A percentile compares a stretch with the other conserved stretches of the same genome.
Conservation (phyloP, 73 alveolate genomes). For the Paraurostyla sp. region DNA sequence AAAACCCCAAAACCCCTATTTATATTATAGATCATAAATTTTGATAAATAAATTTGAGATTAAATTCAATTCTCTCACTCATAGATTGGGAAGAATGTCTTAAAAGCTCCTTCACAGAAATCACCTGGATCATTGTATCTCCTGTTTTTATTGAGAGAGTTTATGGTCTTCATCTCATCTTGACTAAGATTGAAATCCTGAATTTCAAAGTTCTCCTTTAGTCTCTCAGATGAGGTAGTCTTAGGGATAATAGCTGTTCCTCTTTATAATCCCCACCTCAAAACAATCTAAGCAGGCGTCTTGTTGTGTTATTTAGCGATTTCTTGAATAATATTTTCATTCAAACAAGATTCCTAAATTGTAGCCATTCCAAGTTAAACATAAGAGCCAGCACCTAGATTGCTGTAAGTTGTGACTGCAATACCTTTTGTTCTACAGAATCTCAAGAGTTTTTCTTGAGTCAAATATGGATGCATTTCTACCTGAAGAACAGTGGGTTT, state of each 20-base stretch:
- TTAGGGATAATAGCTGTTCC: constrained; percentile 87
- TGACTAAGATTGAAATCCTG: constrained; percentile 79
- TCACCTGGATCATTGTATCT: constrained; percentile 63
- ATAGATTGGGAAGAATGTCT: constrained; percentile 32
- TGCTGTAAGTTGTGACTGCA: constrained; percentile 44
- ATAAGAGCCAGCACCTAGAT: constrained; percentile 68
- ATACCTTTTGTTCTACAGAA: constrained; percentile 45
- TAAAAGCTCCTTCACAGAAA: constrained; percentile 44
- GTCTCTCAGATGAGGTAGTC: constrained; percentile 78
- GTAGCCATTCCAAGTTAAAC: constrained; percentile 66
- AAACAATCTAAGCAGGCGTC: constrained; percentile 79
- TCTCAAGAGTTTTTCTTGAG: constrained; percentile 55
- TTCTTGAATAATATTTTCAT: constrained; percentile 59
- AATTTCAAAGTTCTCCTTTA: constrained; percentile 81
- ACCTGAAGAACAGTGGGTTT: constrained; percentile 79
- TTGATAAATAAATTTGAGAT: no score
- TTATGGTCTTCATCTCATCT: constrained; percentile 78
- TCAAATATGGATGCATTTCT: constrained; percentile 76
- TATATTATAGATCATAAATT: no score
- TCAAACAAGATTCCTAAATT: constrained; percentile 41
- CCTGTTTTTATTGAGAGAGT: constrained; percentile 45
- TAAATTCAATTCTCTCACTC: no score
- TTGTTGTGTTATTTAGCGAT: constrained; percentile 73
- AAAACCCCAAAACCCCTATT: no score
- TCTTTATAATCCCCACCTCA: constrained; percentile 88